Evolutionary conservation across 73 alveolate species (phyloP).

Genomic region (Uronychia binucleata): DNA sequence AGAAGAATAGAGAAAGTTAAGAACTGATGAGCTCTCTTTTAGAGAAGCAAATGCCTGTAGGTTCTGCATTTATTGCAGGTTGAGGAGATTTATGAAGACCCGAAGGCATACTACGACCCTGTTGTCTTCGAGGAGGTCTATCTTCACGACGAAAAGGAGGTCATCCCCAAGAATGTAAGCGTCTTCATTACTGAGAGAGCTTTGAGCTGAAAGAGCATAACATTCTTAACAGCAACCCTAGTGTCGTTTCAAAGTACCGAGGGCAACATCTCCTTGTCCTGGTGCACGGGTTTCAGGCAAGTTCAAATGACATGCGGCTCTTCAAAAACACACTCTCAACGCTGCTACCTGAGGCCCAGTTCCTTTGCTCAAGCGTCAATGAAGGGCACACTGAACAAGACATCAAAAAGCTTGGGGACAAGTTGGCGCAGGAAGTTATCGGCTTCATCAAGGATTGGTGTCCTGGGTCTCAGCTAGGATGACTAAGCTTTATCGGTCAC

Average conservation of each 20-base stretch:
- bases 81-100: not conserved
- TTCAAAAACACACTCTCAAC: constrained; percentile 96
- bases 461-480: constrained; percentile 76
- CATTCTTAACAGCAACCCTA: not conserved
- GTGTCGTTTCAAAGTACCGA: constrained; percentile 14
- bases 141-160: constrained; percentile 42
- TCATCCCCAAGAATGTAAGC: not conserved
- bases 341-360: constrained; percentile 96
- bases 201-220: constrained; percentile 4
- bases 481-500: constrained; percentile 98
- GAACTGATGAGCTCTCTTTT: constrained; percentile 1
- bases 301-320: constrained; percentile 97
- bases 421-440: constrained; percentile 95
- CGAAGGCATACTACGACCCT: constrained; percentile 19
- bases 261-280: constrained; percentile 96
- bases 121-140: constrained; percentile 27
- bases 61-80: not conserved
- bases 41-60: not conserved
- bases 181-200: constrained; percentile 4
- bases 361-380: constrained; percentile 90
- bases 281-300: constrained; percentile 99
- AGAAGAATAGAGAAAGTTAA: constrained; percentile 34
- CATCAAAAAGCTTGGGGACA: constrained; percentile 89
- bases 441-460: constrained; percentile 82
- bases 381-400: constrained; percentile 98